Conservation (phyloP, 2,329 filamentous ascomycete genomes). For the Elsinoe fawcettii region DNA sequence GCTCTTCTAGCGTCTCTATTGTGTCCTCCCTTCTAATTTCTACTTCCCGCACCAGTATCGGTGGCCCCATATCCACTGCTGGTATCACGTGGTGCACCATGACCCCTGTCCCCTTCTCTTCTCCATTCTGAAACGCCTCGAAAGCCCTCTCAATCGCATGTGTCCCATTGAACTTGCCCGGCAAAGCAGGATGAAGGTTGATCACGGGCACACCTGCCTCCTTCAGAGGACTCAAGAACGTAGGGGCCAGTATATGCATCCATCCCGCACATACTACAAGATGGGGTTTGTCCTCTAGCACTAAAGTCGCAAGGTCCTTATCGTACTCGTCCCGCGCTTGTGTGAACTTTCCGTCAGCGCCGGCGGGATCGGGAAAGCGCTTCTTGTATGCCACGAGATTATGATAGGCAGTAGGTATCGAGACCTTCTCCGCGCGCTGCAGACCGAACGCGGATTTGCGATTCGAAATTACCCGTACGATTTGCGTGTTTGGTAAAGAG, state of each 20-base stretch:
- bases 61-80: slow-evolving; percentile 71
- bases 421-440: slow-evolving; percentile 49
- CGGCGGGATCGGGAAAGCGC: slow-evolving; percentile 48
- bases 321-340: slow-evolving; percentile 62
- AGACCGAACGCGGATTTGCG: slow-evolving; percentile 58
- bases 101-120: slow-evolving; percentile 63
- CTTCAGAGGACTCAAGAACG: slow-evolving; percentile 63
- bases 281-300: slow-evolving; percentile 59
- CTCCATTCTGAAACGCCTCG: slow-evolving; percentile 61
- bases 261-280: slow-evolving; percentile 76
- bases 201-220: slow-evolving; percentile 60
- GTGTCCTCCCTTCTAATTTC: slow-evolving; percentile 52
- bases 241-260: slow-evolving; percentile 71
- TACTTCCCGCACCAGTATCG: slow-evolving; percentile 64
- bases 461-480: slow-evolving; percentile 60
- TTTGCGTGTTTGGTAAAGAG: slow-evolving; percentile 44
- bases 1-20: slow-evolving; percentile 58
- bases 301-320: slow-evolving; percentile 60
- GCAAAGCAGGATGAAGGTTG: slow-evolving; percentile 72
- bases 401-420: slow-evolving; percentile 71
- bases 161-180: slow-evolving; percentile 64
- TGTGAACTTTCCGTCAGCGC: slow-evolving; percentile 22
- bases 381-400: slow-evolving; percentile 73
- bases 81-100: slow-evolving; percentile 78
- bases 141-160: slow-evolving; percentile 69